Evolutionary conservation across 129 eudicot genomes (phyloP), one percentile per base, ranked within the genome.

Genomic region (Rutidosis leptorrhynchoides): DNA sequence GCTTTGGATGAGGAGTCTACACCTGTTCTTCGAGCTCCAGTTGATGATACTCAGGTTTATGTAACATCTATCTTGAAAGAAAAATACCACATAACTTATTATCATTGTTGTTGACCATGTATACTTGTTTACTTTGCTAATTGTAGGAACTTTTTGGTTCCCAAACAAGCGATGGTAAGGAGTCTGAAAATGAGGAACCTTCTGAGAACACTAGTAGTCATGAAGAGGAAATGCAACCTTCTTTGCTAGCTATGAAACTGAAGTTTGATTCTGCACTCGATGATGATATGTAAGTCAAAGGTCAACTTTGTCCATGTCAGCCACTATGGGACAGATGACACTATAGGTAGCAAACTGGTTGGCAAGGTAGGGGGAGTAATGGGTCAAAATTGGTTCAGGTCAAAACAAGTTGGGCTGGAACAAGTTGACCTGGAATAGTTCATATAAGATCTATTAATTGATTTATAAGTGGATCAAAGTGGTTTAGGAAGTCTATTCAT

Each of bases 181-280:
- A 67, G 7, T 75, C 74, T 59, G 59, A 75, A 66, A 67, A 69
- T 72, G 85, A 77, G 53, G 70, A 72, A 59, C 58, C 78, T 2
- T 22, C 51, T 72, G 83, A 86, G 28, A 73, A 77, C 64, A 28
- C 30, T 11, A 56, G 54, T 62, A 81, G 78, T 56, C 27, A 72
- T 62, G 90, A 83, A 72, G 97, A 91, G 79, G 82, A 66, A 69
- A 65, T 85, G 74, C 85, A 79, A 29, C 96, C 97, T 66, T 87
- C 96, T 21, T 72, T 80, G 55, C 85, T 80, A 54, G 64, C 94
- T 22, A 75, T 91, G 90, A 78, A 87, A 70, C 63, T 87, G 74
- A 83, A 87, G 73, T 71, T 91, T 73, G 96, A 91, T 83, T 87
- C 96, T 65, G 97, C 70, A 28, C 94, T 78, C 64, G 90, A 87